Percentiles rank a stretch among this genome's conserved stretches.
Evolutionary conservation across 495 filamentous ascomycete species (phyloP).

Genomic region (Hyphodiscus hymeniophilus): DNA sequence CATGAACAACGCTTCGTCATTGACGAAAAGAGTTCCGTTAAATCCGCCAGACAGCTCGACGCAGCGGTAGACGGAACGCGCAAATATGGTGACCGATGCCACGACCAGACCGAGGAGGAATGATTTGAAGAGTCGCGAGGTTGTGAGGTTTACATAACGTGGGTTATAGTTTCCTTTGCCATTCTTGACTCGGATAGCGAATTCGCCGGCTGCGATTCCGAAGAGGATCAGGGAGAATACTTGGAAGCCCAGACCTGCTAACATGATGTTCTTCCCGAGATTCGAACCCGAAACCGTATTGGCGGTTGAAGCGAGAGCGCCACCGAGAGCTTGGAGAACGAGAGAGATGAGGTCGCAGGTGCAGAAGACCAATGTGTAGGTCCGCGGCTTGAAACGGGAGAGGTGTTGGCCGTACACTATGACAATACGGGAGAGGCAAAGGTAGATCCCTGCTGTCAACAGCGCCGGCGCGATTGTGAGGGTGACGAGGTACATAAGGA

Average conservation of each 20-base stretch:
- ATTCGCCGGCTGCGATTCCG: slow-evolving; percentile 11
- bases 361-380: slow-evolving; percentile 45
- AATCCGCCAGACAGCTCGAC: slow-evolving; percentile 32
- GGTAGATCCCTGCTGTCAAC: slow-evolving; percentile 47
- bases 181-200: slow-evolving; percentile 16
- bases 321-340: slow-evolving; percentile 47
- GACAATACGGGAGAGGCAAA: slow-evolving; percentile 47
- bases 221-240: slow-evolving; percentile 18
- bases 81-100: slow-evolving; percentile 28
- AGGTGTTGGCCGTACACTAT: slow-evolving; percentile 37
- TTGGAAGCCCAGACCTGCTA: slow-evolving; percentile 21
- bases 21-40: slow-evolving; percentile 31
- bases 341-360: slow-evolving; percentile 44
- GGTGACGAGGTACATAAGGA: slow-evolving; percentile 37
- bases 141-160: slow-evolving; percentile 10
- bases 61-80: slow-evolving; percentile 27
- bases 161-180: slow-evolving; percentile 17
- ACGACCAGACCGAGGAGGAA: slow-evolving; percentile 17
- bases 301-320: slow-evolving; percentile 41
- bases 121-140: slow-evolving; percentile 12
- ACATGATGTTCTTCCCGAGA: slow-evolving; percentile 21
- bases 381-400: slow-evolving; percentile 40
- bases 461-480: slow-evolving; percentile 50
- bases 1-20: slow-evolving; percentile 55
- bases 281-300: slow-evolving; percentile 11